These are phyloP conservation scores for Aspergillus glaucus DNA, from an alignment of 2,329 filamentous ascomycete species.

Conservation along the genomic window DNA sequence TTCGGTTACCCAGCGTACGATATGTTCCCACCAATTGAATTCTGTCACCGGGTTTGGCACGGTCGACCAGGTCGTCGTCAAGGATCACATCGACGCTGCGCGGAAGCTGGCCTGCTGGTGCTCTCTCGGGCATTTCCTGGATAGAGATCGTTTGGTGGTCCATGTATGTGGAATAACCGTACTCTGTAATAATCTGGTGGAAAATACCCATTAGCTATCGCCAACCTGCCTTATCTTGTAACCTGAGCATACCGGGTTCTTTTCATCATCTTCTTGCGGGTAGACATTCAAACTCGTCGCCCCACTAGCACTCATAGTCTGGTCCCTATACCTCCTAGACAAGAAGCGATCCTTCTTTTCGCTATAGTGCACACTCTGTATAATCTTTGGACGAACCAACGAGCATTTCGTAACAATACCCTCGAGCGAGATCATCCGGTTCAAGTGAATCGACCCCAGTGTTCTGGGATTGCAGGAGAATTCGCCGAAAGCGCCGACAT, in stretches of 20 bases:
- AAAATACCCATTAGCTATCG: not conserved
- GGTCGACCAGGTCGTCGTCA: slow-evolving; percentile 93
- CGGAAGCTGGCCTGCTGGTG: slow-evolving; percentile 89
- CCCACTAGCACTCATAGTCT: slow-evolving; percentile 89
- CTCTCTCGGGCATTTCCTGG: slow-evolving; percentile 97
- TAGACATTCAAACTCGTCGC: slow-evolving; percentile 87
- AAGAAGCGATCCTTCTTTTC: slow-evolving; percentile 81
- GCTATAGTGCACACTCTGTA: slow-evolving; percentile 96
- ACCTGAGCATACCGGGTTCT: slow-evolving; percentile 59
- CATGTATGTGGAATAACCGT: slow-evolving; percentile 89
- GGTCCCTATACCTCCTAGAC: slow-evolving; percentile 85
- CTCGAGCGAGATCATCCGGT: slow-evolving; percentile 94
- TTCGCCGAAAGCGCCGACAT: slow-evolving; percentile 89
- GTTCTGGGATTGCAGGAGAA: slow-evolving; percentile 93
- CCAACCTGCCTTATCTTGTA: not conserved
- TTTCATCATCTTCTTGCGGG: slow-evolving; percentile 85
- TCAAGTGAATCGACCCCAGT: slow-evolving; percentile 79
- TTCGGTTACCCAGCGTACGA: slow-evolving; percentile 87
- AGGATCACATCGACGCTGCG: slow-evolving; percentile 93
- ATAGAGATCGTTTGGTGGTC: slow-evolving; percentile 98
- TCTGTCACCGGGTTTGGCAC: slow-evolving; percentile 88
- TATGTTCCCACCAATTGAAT: slow-evolving; percentile 97
- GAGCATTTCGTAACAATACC: slow-evolving; percentile 97
- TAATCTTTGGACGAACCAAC: slow-evolving; percentile 90
- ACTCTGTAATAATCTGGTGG: slow-evolving; percentile 72